Base-by-base conservation (phyloP, 805 yeast genomes). In the Myxozyma neotropica region DNA sequence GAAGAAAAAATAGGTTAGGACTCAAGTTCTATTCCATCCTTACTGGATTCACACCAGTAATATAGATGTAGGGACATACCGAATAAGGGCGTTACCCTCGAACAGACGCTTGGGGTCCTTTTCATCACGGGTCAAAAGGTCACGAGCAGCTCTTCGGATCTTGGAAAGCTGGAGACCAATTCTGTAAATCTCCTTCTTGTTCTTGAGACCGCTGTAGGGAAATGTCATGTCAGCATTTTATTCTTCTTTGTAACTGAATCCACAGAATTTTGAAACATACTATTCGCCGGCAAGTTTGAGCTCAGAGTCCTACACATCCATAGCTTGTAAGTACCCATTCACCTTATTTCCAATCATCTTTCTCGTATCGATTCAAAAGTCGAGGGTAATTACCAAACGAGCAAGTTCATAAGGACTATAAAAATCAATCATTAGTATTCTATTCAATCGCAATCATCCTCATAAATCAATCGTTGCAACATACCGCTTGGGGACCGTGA, bases 121-220 rank as follows among this genome's bases (percentile, higher is more conserved):
- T 86, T 94, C 99, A 77, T 94, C 99, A 85, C 97, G 91, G 85
- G 99, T 94, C 82, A 94, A 87, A 76, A 94, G 85, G 78, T 94
- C 98, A 88, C 99, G 96, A 78, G 99, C 99, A 80, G 99, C 99
- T 85, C 99, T 91, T 85, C 99, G 92, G 79, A 94, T 93, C 87
- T 94, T 94, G 69, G 99, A 94, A 77, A 94, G 89, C 84, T 94
- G 98, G 87, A 88, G 89, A 80, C 95, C 95, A 80, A 94, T 92
- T 88, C 99, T 91, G 96, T 94, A 94, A 81, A 94, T 90, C 84
- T 94, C 99, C 80, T 95, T 89, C 93, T 94, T 94, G 97, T 94
- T 94, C 85, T 91, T 93, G 79, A 94, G 88, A 87, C 99, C 99
- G 88, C 62, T 58, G 31, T 15, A 45, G n/a, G 7, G 12, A 44